Evolutionary conservation across 2,329 filamentous ascomycete genomes (phyloP), one percentile per base, ranked within the genome.

Genomic region (Chaetomiaceae sp.): DNA sequence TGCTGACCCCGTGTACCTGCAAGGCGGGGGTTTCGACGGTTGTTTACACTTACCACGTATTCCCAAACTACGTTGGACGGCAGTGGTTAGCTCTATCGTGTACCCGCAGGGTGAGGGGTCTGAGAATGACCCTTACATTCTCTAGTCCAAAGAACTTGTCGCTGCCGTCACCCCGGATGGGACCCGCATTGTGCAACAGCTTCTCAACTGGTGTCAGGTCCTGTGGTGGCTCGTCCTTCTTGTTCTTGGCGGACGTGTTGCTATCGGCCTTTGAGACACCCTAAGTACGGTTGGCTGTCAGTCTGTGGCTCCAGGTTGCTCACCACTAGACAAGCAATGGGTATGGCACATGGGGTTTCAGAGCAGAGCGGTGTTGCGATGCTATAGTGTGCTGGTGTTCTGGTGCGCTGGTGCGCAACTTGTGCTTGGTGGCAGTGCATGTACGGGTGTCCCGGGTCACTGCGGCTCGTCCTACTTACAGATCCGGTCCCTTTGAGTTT

Each of bases 101-200:
- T 37, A 39, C 35, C 35, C n/a, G 41, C 15, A 32, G 17, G 15
- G 38, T 19, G 7, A 34, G 17, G 32, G 34, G 26, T 24, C 47
- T 37, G 41, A 30, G 46, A 38, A 37, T 51, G 45, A 42, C 15
- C 74, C 87, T 69, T 75, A 97, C 91, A 70, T 98, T 98, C 69
- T 98, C 93, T 65, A 97, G 84, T 14, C 93, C 93, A 69, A 94
- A 97, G 72, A 95, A 98, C 71, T 95, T 95, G 71, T 97, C 93
- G 64, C 87, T 95, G 44, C 93, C 93, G 68, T 97, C 90, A 56
- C 78, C 74, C 60, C 88, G 82, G 56, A 94, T 70, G 2, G 90
- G 82, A 3, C 89, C 90, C 49, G 87, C 82, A 66, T 88, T 84
- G 58, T 82, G 78, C 26, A 98, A 75, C 75, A 94, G 85, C 72